Conservation (phyloP, 2,329 filamentous ascomycete genomes). For the Trichoderma brevicompactum region DNA sequence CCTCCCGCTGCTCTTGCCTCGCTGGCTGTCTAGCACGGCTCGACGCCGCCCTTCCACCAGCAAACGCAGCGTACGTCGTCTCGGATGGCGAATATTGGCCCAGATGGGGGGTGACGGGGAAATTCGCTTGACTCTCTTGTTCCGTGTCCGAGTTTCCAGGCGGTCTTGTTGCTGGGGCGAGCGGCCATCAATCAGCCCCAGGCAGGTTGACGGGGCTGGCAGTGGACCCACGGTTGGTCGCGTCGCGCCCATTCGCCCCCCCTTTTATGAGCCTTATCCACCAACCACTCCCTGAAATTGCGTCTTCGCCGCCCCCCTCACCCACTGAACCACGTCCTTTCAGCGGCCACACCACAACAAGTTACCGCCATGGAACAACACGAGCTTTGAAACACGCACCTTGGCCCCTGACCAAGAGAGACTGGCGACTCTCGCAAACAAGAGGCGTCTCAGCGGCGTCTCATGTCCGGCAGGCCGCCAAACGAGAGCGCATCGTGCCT, state of each 20-base stretch:
- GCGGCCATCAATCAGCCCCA: conserved; percentile 27
- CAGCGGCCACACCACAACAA: conserved; percentile 31
- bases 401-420: conserved; percentile 5
- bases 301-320: conserved; percentile 32
- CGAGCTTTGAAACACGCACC: conserved; percentile 29
- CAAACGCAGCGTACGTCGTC: conserved; percentile 10
- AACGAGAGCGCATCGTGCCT: not conserved
- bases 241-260: conserved; percentile 31
- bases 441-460: conserved; percentile 23
- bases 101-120: conserved; percentile 19
- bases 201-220: conserved; percentile 31
- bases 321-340: conserved; percentile 29
- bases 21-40: conserved; percentile 9
- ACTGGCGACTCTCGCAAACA: not conserved
- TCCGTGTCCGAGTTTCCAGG: conserved; percentile 13
- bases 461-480: conserved; percentile 19
- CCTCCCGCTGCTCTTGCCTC: not conserved
- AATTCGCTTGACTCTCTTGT: conserved; percentile 22
- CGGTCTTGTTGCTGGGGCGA: conserved; percentile 15
- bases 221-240: conserved; percentile 34
- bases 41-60: conserved; percentile 13
- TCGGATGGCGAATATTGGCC: conserved; percentile 22
- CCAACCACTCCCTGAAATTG: conserved; percentile 36
- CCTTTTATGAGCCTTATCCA: conserved; percentile 30
- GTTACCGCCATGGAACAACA: conserved; percentile 20